phyloP scores from a whole-genome alignment of 129 eudicot genomes.

The Daucus carota region DNA sequence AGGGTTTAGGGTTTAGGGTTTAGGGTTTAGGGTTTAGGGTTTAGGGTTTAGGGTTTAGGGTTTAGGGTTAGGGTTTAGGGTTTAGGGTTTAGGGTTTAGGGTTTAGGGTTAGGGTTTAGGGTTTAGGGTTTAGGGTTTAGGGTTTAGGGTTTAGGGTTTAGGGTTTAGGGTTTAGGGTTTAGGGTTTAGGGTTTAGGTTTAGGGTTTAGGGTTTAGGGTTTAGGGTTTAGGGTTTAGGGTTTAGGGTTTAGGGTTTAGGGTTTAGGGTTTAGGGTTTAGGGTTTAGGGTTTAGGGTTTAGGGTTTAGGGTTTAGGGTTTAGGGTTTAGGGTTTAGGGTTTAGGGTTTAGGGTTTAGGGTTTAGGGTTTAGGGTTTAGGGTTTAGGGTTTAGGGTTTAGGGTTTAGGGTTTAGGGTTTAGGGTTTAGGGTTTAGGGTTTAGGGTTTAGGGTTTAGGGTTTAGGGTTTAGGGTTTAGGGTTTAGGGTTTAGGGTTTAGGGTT shows the following conservation, averaged over 20 bases:
- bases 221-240: conserved; percentile 18
- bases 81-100: too few species aligned
- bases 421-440: conserved; percentile 18
- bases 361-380: conserved; percentile 19
- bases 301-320: too few species aligned
- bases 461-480: conserved; percentile 10
- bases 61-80: too few species aligned
- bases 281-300: too few species aligned
- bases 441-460: conserved; percentile 20
- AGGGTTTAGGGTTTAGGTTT: conserved; percentile 9
- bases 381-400: conserved; percentile 16
- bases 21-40: too few species aligned
- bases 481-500: conserved; percentile 21
- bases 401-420: conserved; percentile 20
- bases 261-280: conserved; percentile 3
- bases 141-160: conserved; percentile 24
- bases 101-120: too few species aligned
- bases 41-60: too few species aligned
- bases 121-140: conserved; percentile 11
- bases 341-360: conserved; percentile 16
- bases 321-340: conserved; percentile 17
- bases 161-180: conserved; percentile 22
- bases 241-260: conserved; percentile 16
- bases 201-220: conserved; percentile 20
- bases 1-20: conserved; percentile 21